phyloP scores from a whole-genome alignment of 306 rosid species.

The Prunus davidiana region DNA sequence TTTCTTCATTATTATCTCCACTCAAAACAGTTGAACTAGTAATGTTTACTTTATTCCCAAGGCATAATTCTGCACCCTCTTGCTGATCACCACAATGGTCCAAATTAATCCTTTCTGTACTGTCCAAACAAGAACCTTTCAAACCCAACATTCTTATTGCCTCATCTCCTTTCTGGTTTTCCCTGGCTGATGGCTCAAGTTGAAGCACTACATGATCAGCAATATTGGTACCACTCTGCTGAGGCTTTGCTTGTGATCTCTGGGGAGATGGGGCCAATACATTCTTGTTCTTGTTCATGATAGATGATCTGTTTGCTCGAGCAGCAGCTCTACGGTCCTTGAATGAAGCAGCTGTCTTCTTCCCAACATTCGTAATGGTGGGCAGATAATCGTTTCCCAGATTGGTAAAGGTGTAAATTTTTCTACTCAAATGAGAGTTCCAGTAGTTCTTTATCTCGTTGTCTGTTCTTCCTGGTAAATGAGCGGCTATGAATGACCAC shows the following conservation, averaged over 20 bases:
- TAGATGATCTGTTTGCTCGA: constrained; percentile 22
- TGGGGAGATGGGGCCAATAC: background rate
- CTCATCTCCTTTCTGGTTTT: background rate
- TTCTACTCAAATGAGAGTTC: constrained; percentile 81
- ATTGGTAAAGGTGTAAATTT: constrained; percentile 55
- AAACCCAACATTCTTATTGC: background rate
- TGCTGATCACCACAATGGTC: background rate
- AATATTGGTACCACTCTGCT: background rate
- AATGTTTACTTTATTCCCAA: background rate
- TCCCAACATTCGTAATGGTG: constrained; percentile 10
- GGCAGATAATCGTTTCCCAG: constrained; percentile 31
- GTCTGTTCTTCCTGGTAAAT: constrained; percentile 80
- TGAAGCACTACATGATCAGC: too few relatives aligned
- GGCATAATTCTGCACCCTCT: background rate
- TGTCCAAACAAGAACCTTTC: constrained; percentile 10
- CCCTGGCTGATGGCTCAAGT: too few relatives aligned
- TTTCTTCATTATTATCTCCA: constrained; percentile 16
- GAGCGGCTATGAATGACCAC: constrained; percentile 85
- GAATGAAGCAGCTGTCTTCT: constrained; percentile 24
- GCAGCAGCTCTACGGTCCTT: constrained; percentile 14
- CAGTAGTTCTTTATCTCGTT: constrained; percentile 84
- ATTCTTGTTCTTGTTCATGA: constrained; percentile 16
- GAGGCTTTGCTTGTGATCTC: background rate
- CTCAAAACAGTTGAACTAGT: background rate
- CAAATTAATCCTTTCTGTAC: background rate